Percentiles rank a stretch among this genome's conserved stretches.
Conservation (phyloP, 2,329 filamentous ascomycete genomes). For the Hypoxylon sp. region DNA sequence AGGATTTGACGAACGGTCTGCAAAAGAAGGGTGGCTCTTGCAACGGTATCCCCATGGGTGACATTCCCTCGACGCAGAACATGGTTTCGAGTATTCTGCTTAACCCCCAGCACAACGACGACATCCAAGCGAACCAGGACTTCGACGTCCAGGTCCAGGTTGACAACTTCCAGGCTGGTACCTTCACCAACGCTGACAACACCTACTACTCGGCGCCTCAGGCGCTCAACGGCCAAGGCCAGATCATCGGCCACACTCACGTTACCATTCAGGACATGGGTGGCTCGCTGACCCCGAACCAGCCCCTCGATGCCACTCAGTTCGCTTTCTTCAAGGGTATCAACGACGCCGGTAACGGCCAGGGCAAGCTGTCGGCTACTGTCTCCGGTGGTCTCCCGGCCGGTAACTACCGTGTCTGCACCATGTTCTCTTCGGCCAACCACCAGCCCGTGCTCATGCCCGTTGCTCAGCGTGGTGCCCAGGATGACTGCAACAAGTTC, state of each 20-base stretch:
- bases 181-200: conserved; percentile 66
- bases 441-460: conserved; percentile 73
- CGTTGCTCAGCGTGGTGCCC: conserved; percentile 70
- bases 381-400: conserved; percentile 66
- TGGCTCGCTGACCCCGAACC: conserved; percentile 56
- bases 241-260: conserved; percentile 67
- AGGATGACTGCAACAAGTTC: conserved; percentile 71
- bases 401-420: conserved; percentile 71
- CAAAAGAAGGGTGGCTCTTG: conserved; percentile 67
- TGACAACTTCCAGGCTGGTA: conserved; percentile 62
- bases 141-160: conserved; percentile 64
- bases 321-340: conserved; percentile 74
- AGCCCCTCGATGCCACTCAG: conserved; percentile 60
- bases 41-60: conserved; percentile 69
- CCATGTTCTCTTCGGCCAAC: conserved; percentile 69
- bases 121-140: conserved; percentile 55
- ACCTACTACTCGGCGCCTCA: conserved; percentile 70
- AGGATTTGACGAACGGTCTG: conserved; percentile 66
- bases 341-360: conserved; percentile 66
- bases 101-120: conserved; percentile 60
- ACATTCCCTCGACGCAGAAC: conserved; percentile 61
- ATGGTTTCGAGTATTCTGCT: conserved; percentile 66
- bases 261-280: conserved; percentile 66
- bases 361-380: conserved; percentile 60
- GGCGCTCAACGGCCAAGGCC: conserved; percentile 55